Percentiles rank a stretch among this genome's conserved stretches.
phyloP scores from a whole-genome alignment of 352 stramenopile species.

The Pythium chondricola region DNA sequence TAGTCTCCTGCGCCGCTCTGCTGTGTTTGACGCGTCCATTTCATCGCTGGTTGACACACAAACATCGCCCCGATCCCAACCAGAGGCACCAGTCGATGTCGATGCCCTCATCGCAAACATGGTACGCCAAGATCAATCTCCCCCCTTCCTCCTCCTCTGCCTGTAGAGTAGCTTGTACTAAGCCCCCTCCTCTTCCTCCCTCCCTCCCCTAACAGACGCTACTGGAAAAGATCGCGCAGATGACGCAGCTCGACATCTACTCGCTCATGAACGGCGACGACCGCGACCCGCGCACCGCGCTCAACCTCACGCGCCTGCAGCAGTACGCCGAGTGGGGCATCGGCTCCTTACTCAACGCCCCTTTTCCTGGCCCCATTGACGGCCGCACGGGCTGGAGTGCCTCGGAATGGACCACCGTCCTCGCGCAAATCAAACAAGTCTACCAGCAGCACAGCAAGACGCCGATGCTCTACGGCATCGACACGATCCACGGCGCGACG shows the following conservation, averaged over 20 bases:
- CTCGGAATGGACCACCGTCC: conserved; percentile 49
- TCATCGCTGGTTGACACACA: no score
- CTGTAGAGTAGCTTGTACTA: no score
- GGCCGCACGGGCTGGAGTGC: conserved; percentile 62
- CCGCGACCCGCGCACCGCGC: conserved; percentile 32
- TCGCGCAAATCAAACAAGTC: conserved; percentile 71
- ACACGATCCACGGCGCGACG: conserved; percentile 88
- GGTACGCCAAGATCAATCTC: conserved; percentile 3
- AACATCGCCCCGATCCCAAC: no score
- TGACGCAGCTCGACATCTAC: conserved; percentile 90
- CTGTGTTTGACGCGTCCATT: no score
- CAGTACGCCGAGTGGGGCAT: conserved; percentile 69
- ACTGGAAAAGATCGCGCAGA: conserved; percentile 73
- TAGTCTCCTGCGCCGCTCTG: no score
- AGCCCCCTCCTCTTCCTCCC: not conserved
- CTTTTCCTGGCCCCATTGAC: conserved; percentile 41
- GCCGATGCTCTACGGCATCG: conserved; percentile 84
- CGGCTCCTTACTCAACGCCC: conserved; percentile 85
- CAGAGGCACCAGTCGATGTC: no score
- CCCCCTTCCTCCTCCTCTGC: no score
- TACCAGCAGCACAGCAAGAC: conserved; percentile 45
- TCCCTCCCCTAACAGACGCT: conserved; percentile 28
- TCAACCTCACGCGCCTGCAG: conserved; percentile 44
- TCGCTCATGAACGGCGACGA: conserved; percentile 62
- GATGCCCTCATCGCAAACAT: conserved; percentile 23